Conservation (phyloP, 1,284 basidiomycete species). For the Ustanciosporium gigantosporum region DNA sequence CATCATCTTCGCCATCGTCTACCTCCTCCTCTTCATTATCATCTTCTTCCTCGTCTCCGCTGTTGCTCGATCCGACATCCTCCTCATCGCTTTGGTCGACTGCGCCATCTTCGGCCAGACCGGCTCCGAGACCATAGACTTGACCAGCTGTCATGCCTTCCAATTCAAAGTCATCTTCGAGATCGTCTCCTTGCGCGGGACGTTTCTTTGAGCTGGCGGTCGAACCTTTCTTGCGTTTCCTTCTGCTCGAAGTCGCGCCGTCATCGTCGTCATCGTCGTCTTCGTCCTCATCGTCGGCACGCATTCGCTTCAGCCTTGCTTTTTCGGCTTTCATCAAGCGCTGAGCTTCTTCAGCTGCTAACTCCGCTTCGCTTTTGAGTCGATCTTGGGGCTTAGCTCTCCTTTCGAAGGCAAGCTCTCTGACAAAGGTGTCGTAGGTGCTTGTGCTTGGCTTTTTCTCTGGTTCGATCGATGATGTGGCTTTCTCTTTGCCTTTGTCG, state of each 20-base stretch:
- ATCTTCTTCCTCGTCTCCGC: constrained; percentile 61
- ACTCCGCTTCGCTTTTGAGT: constrained; percentile 93
- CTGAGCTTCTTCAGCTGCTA: constrained; percentile 85
- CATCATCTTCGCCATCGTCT: constrained; percentile 22
- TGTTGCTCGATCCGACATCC: constrained; percentile 43
- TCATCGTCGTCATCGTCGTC: constrained; percentile 60
- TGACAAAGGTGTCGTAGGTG: constrained; percentile 84
- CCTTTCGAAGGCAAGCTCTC: constrained; percentile 88
- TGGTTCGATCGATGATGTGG: constrained; percentile 23
- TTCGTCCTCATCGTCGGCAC: constrained; percentile 71
- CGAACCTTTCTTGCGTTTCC: constrained; percentile 58
- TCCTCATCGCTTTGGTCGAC: constrained; percentile 61
- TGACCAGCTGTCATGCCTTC: constrained; percentile 49
- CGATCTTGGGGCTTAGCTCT: constrained; percentile 92
- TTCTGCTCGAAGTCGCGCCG: constrained; percentile 25
- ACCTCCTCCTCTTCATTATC: constrained; percentile 54
- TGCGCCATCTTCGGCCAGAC: constrained; percentile 52
- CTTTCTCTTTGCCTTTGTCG: constrained; percentile 12
- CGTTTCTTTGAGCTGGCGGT: constrained; percentile 61
- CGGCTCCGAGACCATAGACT: constrained; percentile 50
- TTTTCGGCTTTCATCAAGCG: constrained; percentile 82
- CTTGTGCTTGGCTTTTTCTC: constrained; percentile 37
- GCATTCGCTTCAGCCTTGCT: constrained; percentile 79
- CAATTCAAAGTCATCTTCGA: constrained; percentile 81
- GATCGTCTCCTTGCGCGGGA: constrained; percentile 73